phyloP scores from a whole-genome alignment of 148 eudicot species.

The Chenopodium album region DNA sequence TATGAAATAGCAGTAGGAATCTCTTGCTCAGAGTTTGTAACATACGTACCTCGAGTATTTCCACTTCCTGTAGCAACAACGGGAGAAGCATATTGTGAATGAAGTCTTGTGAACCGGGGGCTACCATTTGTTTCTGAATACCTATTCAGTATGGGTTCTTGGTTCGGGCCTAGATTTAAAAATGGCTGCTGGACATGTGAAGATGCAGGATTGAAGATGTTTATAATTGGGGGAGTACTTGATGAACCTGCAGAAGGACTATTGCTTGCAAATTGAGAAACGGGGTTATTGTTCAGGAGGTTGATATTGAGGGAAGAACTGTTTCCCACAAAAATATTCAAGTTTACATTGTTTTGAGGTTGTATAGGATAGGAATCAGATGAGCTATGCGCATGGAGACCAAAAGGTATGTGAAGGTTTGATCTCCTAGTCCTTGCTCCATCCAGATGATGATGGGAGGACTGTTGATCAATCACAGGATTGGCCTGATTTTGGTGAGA shows the following conservation, averaged over 20 bases:
- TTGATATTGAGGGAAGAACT: constrained; percentile 23
- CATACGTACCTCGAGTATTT: neutral
- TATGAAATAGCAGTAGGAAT: constrained; percentile 5
- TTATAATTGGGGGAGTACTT: neutral
- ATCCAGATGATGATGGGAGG: constrained; percentile 9
- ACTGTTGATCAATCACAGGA: constrained; percentile 13
- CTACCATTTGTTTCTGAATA: neutral
- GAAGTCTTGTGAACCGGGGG: neutral
- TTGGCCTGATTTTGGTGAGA: neutral
- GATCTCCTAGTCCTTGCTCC: constrained; percentile 2
- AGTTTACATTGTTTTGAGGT: constrained; percentile 20
- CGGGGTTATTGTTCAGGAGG: neutral
- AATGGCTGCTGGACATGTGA: constrained; percentile 4
- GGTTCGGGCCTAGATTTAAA: neutral
- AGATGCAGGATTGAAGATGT: constrained; percentile 1
- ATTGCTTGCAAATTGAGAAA: neutral
- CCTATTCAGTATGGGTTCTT: neutral
- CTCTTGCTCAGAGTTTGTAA: neutral
- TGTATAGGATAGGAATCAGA: neutral
- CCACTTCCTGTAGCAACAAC: neutral
- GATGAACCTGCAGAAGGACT: constrained; percentile 10
- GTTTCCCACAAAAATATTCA: constrained; percentile 22
- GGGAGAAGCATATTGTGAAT: neutral
- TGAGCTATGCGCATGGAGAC: neutral
- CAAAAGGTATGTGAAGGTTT: neutral